phyloP scores from a whole-genome alignment of 2,329 filamentous ascomycete genomes.

The Rhytidhysteron rufulum region DNA sequence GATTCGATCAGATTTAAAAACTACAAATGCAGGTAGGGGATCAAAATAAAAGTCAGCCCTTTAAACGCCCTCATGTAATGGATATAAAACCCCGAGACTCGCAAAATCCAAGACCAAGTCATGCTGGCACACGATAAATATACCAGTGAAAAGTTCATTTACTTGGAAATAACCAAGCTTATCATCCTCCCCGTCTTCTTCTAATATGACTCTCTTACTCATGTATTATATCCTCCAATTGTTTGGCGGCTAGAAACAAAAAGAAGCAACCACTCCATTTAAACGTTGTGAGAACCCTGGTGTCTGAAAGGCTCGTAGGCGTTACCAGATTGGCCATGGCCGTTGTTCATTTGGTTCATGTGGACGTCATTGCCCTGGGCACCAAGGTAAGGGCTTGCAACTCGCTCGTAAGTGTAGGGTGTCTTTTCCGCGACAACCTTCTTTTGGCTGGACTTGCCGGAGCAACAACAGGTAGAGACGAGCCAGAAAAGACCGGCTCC shows the following conservation, averaged over 20 bases:
- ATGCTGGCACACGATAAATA: no score
- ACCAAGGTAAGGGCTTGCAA: conserved; percentile 41
- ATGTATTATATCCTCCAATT: not conserved
- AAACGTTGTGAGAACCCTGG: no score
- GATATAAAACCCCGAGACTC: no score
- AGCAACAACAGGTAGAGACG: conserved; percentile 88
- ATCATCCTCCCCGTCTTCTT: not conserved
- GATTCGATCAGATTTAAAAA: no score
- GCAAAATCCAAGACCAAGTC: no score
- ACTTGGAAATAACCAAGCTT: no score
- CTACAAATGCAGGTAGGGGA: no score
- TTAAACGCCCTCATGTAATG: no score
- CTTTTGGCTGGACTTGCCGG: conserved; percentile 53
- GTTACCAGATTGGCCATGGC: conserved; percentile 21
- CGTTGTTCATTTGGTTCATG: conserved; percentile 10
- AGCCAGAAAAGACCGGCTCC: conserved; percentile 84
- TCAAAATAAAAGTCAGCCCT: no score
- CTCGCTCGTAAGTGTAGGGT: conserved; percentile 58
- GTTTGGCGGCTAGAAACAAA: not conserved
- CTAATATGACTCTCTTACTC: not conserved
- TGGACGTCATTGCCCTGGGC: conserved; percentile 23
- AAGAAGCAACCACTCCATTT: no score
- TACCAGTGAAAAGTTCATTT: no score
- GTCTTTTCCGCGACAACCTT: conserved; percentile 56
- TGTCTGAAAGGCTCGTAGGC: conserved; percentile 44